These are phyloP conservation scores for Cercospora janseana DNA, from an alignment of 2,329 filamentous ascomycete species.

Conservation along the genomic window DNA sequence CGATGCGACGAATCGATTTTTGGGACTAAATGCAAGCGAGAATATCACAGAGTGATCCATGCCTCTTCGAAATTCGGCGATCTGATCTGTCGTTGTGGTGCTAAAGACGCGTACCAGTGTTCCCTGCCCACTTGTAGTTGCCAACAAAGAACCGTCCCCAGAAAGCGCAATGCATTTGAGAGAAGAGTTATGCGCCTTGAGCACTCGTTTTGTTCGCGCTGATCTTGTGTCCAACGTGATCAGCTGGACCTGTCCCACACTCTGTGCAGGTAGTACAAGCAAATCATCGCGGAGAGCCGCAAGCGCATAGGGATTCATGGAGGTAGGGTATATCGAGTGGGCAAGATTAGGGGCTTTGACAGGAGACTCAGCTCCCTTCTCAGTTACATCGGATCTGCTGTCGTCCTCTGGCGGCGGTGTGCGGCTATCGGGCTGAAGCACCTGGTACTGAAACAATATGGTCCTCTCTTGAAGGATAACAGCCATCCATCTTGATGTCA, in stretches of 20 bases:
- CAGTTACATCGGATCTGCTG: slow-evolving; percentile 11
- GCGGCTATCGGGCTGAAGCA: slow-evolving; percentile 40
- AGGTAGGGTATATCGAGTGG: slow-evolving; percentile 73
- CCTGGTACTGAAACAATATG: slow-evolving; percentile 35
- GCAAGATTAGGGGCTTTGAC: slow-evolving; percentile 31
- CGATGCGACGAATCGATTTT: slow-evolving; percentile 75
- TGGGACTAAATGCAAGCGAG: slow-evolving; percentile 82
- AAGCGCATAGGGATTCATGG: slow-evolving; percentile 77
- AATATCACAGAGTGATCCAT: slow-evolving; percentile 86
- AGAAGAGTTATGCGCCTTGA: slow-evolving; percentile 80
- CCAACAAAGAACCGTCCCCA: slow-evolving; percentile 74
- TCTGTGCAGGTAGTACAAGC: slow-evolving; percentile 83
- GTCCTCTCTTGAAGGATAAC: slow-evolving; percentile 59
- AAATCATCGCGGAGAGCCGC: slow-evolving; percentile 72
- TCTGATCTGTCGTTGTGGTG: slow-evolving; percentile 72
- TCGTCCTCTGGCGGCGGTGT: slow-evolving; percentile 46
- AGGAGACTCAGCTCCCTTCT: not conserved
- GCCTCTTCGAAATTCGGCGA: slow-evolving; percentile 83
- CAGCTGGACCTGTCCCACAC: slow-evolving; percentile 82
- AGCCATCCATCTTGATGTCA: slow-evolving; percentile 73
- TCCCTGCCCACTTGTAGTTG: slow-evolving; percentile 89
- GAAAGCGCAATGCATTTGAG: slow-evolving; percentile 78
- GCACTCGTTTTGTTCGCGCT: slow-evolving; percentile 76
- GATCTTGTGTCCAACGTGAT: slow-evolving; percentile 68
- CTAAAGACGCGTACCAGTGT: slow-evolving; percentile 86